Base-by-base conservation (phyloP, 257 asterid genomes). In the Nicotiana attenuata region DNA sequence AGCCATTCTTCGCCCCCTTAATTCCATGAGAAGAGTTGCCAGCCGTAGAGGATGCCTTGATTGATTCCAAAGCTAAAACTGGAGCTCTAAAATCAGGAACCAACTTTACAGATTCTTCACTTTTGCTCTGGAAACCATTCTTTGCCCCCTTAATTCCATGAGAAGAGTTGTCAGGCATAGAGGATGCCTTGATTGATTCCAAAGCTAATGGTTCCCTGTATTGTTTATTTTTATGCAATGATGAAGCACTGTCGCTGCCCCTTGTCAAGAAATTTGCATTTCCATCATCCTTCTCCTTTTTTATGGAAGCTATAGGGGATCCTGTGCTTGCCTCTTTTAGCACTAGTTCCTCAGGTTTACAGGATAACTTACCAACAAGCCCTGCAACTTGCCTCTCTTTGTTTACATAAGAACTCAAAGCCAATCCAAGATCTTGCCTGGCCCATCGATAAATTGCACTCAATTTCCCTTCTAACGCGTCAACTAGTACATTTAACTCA, bases 361-460 rank as follows among this genome's bases (percentile, higher is more conserved):
- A 22, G 13, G 88, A 84, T 83, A 87, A 81, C 87, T 90, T 91
- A 67, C 82, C 89, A 29, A 63, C 52, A 35, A 35, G 76, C 78
- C 90, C 92, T 50, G 93, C 87, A 66, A 24, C 81, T 85, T 87
- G 90, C 81, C 85, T 88, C 83, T 94, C 99, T 87, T 85, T 94
- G 81, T 93, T 85, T 78, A 90, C 88, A 75, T 89, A 90, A 81
- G 98, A 93, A 86, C 97, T 92, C 86, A 94, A 85, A 83, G 99
- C 92, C 85, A 96, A 94, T 83, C 99, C 98, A 22, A 96, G 90
- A 89, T 96, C 97, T 81, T 85, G 93, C 86, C 93, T 94, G 83
- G 98, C 99, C 99, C 99, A 96, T 83, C 98, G 87, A 90, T 96
- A 94, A 75, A 96, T 89, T 63, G 99, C 92, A 89, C 99, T 94